Conservation (phyloP, 2,329 filamentous ascomycete species). For the Phyllachora maydis region DNA sequence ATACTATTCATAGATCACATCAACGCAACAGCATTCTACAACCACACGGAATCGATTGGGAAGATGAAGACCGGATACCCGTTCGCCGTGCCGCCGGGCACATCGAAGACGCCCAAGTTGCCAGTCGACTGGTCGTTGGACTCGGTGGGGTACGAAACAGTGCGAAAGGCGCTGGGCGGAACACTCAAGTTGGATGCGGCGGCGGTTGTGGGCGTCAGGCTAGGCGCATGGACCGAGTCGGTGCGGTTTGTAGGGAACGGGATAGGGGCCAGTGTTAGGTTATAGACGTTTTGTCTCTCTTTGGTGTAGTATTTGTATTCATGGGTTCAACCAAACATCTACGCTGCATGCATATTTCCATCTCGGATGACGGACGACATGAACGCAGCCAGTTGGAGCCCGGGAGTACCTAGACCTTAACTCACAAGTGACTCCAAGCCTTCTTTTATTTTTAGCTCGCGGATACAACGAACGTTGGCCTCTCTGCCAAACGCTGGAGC, state of each 20-base stretch:
- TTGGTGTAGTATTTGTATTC: no score
- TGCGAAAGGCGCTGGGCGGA: constrained; percentile 64
- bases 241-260: constrained; percentile 51
- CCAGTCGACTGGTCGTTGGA: constrained; percentile 66
- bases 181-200: constrained; percentile 56
- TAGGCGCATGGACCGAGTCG: constrained; percentile 55
- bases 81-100: constrained; percentile 59
- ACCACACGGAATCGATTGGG: constrained; percentile 58
- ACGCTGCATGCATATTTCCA: no score
- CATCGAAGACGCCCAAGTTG: constrained; percentile 50
- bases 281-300: no score
- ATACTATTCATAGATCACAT: constrained; percentile 60
- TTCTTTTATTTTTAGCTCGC: no score
- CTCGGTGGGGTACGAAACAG: constrained; percentile 63
- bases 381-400: no score
- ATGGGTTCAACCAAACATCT: no score
- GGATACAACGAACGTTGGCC: no score
- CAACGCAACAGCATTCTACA: constrained; percentile 72
- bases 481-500: no score
- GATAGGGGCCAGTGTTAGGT: constrained; percentile 43
- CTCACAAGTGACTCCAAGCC: no score
- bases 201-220: constrained; percentile 52
- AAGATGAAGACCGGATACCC: constrained; percentile 54
- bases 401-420: no score
- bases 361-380: no score